A percentile compares a stretch with the other conserved stretches of the same genome.
Evolutionary conservation across 2,329 filamentous ascomycete species (phyloP).

Genomic region (Fonsecaea multimorphosa): DNA sequence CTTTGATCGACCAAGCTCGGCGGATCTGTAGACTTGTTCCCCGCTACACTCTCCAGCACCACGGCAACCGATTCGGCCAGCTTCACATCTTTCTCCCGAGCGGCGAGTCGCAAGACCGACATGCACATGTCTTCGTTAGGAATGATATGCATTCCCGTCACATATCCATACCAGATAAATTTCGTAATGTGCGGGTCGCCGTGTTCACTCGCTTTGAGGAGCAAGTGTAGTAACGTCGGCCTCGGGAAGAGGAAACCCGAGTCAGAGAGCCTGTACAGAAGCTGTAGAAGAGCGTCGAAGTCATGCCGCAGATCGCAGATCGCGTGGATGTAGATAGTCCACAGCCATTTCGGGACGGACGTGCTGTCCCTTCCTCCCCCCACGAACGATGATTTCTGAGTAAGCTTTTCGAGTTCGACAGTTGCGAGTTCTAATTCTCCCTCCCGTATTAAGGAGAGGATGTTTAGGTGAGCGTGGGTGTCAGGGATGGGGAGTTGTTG

Average conservation of each 20-base stretch:
- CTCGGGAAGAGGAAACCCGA: constrained; percentile 56
- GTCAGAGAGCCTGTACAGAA: constrained; percentile 66
- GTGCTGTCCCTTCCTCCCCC: constrained; percentile 41
- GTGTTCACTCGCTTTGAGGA: constrained; percentile 74
- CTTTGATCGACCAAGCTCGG: constrained; percentile 9
- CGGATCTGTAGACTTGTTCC: constrained; percentile 11
- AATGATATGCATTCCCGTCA: constrained; percentile 64
- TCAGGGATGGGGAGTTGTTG: constrained; percentile 71
- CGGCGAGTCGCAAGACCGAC: constrained; percentile 26
- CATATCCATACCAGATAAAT: constrained; percentile 73
- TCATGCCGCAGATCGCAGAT: constrained; percentile 72
- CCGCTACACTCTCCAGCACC: constrained; percentile 28
- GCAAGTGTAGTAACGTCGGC: constrained; percentile 70
- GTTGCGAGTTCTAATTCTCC: constrained; percentile 82
- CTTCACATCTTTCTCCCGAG: constrained; percentile 21
- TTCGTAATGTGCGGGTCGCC: constrained; percentile 68
- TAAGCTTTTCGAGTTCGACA: constrained; percentile 70
- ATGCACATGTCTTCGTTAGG: constrained; percentile 47
- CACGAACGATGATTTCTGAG: constrained; percentile 51
- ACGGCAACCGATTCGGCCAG: constrained; percentile 28
- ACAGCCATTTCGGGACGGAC: constrained; percentile 72
- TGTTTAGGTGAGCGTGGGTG: constrained; percentile 69
- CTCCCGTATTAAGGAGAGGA: constrained; percentile 78
- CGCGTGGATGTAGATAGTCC: constrained; percentile 76
- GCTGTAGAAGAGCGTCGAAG: constrained; percentile 74